Evolutionary conservation across 208 protist species (phyloP), one percentile per base, ranked within the genome.

Genomic region (Leishmania guyanensis): DNA sequence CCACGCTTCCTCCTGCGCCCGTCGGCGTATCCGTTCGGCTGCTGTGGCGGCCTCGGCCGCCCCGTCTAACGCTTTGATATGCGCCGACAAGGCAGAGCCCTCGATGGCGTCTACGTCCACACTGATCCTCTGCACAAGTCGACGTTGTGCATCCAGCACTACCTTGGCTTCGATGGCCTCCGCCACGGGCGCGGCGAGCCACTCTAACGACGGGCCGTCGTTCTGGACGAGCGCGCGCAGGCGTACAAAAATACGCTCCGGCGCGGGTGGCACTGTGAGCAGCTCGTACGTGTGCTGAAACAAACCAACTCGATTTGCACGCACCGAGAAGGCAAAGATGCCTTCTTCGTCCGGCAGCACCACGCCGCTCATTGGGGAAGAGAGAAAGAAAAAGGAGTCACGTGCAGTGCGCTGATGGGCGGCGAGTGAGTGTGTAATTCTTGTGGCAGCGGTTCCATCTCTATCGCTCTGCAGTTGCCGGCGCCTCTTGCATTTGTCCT

Each of bases 281-380:
- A 97, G 85, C 77, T 97, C 92, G 68, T 93, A 93, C 26, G 89
- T 85, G 78, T 88, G 84, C 53, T 88, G 85, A 69, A 94, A 93
- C 60, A 84, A 68, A 0, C 94, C 94, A 2, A 86, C 53, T 22
- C 72, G 88, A 4, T 84, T 87, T 0, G 92, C 81, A 51, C 94
- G 89, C 36, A 95, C 84, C 29, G 94, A 89, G 82, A 97, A 96
- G 43, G 90, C 51, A 79, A 97, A 93, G 56, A 78, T 77, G 64
- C 77, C 60, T 46, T 82, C 84, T 65, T 91, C 89, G 2, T 81
- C 90, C 5, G 94, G 94, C 33, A 96, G 84, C 29, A 97, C 81
- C 14, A 96, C 92, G 43, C 94, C 94, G 84, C 93, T 93, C 29
- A 88, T n/a, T 20, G 90, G 87, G 75, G 80, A 82, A n/a, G 91